Conservation (phyloP, 345 rosid genomes). For the Lagerstroemia speciosa region DNA sequence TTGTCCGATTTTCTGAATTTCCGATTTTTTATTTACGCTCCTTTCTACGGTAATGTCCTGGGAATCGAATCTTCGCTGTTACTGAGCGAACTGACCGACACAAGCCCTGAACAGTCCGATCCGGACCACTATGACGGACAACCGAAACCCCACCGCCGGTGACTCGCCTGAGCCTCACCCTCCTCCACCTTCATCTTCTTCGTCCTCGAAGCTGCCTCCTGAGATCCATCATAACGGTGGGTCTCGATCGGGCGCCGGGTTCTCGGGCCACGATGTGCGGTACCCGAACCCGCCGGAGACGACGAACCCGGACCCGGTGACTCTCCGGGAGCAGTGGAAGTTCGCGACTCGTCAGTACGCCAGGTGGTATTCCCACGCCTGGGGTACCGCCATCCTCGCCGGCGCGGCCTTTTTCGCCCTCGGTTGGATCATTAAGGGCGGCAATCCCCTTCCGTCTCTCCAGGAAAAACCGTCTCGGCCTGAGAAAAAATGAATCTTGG, state of each 20-base stretch:
- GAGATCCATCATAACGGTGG: not conserved
- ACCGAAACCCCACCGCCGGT: not conserved
- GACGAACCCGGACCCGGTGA: slow-evolving; percentile 59
- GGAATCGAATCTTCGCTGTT: not conserved
- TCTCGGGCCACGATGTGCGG: slow-evolving; percentile 31
- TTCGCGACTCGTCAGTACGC: slow-evolving; percentile 69
- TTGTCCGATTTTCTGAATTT: no score
- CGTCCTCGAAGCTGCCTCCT: not conserved
- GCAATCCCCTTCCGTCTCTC: slow-evolving; percentile 74
- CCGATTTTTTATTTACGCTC: no score
- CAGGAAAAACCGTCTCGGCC: slow-evolving; percentile 17
- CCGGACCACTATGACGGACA: slow-evolving; percentile 9
- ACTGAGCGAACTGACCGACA: not conserved
- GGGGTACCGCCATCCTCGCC: slow-evolving; percentile 90
- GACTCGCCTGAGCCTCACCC: not conserved
- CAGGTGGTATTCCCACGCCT: slow-evolving; percentile 74
- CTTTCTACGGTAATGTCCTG: no score
- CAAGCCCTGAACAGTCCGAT: not conserved
- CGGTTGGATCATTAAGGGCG: slow-evolving; percentile 81
- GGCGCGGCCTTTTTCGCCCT: slow-evolving; percentile 74
- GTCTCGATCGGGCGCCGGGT: slow-evolving; percentile 9
- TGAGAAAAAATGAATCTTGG: not conserved
- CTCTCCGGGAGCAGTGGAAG: slow-evolving; percentile 82
- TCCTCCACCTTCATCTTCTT: not conserved
- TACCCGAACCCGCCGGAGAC: slow-evolving; percentile 59